These are phyloP conservation scores for Quercus aquifolioides DNA, from an alignment of 306 rosid genomes.

Conservation along the genomic window DNA sequence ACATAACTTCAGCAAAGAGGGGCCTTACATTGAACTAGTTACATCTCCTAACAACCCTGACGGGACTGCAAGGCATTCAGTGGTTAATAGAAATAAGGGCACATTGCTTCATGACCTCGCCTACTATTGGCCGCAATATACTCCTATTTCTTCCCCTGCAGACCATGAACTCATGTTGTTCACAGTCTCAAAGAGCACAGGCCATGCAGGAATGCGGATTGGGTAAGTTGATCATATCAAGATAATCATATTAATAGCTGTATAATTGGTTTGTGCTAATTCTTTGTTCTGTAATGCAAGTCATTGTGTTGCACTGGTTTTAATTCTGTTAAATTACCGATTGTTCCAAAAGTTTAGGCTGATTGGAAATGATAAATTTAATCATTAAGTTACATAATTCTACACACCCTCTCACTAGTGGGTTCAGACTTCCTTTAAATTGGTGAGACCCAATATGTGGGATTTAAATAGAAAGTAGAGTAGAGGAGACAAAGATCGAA, in stretches of 20 bases:
- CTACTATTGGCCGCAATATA: slow-evolving; percentile 95
- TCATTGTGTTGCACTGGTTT: too few relatives aligned
- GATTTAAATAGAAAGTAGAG: too few relatives aligned
- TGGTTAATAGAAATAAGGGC: slow-evolving; percentile 59
- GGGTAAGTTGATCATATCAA: slow-evolving; percentile 46
- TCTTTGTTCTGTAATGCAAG: neutral
- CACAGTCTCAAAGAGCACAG: slow-evolving; percentile 82
- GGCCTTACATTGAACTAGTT: slow-evolving; percentile 77
- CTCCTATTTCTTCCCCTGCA: slow-evolving; percentile 59
- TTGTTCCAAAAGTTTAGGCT: too few relatives aligned
- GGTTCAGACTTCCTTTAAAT: too few relatives aligned
- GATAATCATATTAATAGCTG: neutral
- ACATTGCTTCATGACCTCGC: slow-evolving; percentile 72
- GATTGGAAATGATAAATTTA: too few relatives aligned
- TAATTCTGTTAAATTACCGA: too few relatives aligned
- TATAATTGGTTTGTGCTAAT: neutral
- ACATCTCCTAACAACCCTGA: slow-evolving; percentile 97
- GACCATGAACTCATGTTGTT: slow-evolving; percentile 70
- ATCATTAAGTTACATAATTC: too few relatives aligned
- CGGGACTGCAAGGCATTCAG: slow-evolving; percentile 52
- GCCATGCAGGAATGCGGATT: slow-evolving; percentile 88
- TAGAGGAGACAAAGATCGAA: too few relatives aligned
- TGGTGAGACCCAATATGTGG: too few relatives aligned
- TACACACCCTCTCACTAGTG: too few relatives aligned
- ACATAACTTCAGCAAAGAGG: slow-evolving; percentile 34